Evolutionary conservation across 2,329 filamentous ascomycete species (phyloP).

Genomic region (Cladosporium sp.): DNA sequence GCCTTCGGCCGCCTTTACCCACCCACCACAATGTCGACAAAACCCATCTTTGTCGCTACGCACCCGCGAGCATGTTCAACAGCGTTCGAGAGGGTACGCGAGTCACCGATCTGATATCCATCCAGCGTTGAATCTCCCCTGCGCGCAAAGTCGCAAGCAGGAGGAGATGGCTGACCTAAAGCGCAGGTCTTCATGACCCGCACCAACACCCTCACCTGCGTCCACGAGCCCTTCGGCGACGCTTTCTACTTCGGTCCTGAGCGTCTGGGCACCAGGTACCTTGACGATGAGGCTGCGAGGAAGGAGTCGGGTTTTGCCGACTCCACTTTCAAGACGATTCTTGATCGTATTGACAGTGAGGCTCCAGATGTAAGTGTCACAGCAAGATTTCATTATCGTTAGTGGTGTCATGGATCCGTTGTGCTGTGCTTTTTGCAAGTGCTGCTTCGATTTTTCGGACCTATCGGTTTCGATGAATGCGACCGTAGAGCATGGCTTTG

Average conservation of each 20-base stretch:
- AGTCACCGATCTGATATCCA: not conserved
- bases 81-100: slow-evolving; percentile 84
- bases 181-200: slow-evolving; percentile 92
- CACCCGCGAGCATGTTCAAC: slow-evolving; percentile 95
- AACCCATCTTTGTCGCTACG: slow-evolving; percentile 86
- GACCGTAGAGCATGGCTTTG: too few species aligned
- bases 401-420: too few species aligned
- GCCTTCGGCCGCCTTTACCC: not conserved
- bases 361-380: slow-evolving; percentile 62
- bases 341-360: slow-evolving; percentile 70
- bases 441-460: not conserved
- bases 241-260: slow-evolving; percentile 96
- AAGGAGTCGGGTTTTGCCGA: slow-evolving; percentile 61
- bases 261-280: slow-evolving; percentile 74
- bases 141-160: not conserved
- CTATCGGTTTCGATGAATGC: too few species aligned
- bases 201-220: slow-evolving; percentile 71
- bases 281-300: slow-evolving; percentile 57
- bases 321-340: slow-evolving; percentile 71
- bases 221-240: slow-evolving; percentile 96
- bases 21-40: slow-evolving; percentile 62
- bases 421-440: too few species aligned
- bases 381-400: too few species aligned
- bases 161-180: not conserved
- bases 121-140: not conserved